Conservation (phyloP, 306 rosid genomes). For the Pachyrhizus erosus region DNA sequence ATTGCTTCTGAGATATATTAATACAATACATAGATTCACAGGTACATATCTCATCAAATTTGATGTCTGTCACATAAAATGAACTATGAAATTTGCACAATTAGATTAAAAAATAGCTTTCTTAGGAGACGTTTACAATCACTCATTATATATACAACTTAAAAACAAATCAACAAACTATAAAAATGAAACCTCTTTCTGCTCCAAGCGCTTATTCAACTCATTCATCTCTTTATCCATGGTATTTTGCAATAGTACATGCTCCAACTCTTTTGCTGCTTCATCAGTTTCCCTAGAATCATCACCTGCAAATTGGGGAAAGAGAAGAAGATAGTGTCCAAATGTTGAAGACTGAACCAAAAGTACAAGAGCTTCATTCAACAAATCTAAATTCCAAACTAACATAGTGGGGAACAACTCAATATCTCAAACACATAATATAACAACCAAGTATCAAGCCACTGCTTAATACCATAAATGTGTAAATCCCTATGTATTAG, state of each 20-base stretch:
- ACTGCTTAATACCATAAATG: conserved; percentile 25
- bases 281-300: conserved; percentile 63
- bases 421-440: conserved; percentile 20
- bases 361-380: conserved; percentile 22
- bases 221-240: conserved; percentile 81
- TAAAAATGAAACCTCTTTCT: conserved; percentile 72
- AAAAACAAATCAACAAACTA: conserved; percentile 6
- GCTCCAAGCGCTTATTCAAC: conserved; percentile 77
- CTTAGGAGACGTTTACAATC: not conserved
- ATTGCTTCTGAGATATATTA: not conserved
- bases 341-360: conserved; percentile 40
- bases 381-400: conserved; percentile 34
- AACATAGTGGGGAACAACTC: conserved; percentile 24
- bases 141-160: not conserved
- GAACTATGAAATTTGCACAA: not conserved
- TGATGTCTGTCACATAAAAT: not conserved
- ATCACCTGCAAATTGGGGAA: conserved; percentile 54
- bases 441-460: conserved; percentile 12
- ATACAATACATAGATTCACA: conserved; percentile 7
- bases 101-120: conserved; percentile 8
- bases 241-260: conserved; percentile 66
- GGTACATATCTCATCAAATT: conserved; percentile 14
- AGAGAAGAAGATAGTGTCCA: conserved; percentile 20
- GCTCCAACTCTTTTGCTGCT: conserved; percentile 72
- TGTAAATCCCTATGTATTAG: conserved; percentile 5